phyloP scores from a whole-genome alignment of 179 eudicot species.

The Silene noctiflora region DNA sequence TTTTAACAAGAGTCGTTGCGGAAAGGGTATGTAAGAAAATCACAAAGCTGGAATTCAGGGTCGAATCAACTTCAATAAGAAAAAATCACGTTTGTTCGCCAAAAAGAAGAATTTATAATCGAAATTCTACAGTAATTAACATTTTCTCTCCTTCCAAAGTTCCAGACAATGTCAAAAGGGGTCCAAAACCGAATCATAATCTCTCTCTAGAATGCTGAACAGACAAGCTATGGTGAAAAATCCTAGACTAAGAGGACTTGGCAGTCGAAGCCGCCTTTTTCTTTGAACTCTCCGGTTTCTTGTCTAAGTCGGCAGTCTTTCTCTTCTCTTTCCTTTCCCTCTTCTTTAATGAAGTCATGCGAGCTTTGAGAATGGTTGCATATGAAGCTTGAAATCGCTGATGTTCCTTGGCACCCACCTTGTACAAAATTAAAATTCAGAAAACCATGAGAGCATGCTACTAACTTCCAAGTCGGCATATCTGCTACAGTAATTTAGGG shows the following conservation, averaged over 20 bases:
- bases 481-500: too few species aligned
- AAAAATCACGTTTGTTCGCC: neutral
- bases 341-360: slow-evolving; percentile 87
- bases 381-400: slow-evolving; percentile 90
- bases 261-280: slow-evolving; percentile 31
- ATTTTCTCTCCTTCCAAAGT: slow-evolving; percentile 2
- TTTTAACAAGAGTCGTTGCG: too few species aligned
- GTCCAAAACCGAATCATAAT: slow-evolving; percentile 7
- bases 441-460: neutral
- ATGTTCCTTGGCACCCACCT: slow-evolving; percentile 91
- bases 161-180: slow-evolving; percentile 11
- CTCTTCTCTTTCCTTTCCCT: slow-evolving; percentile 85
- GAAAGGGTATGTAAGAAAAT: neutral
- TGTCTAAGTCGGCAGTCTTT: slow-evolving; percentile 53
- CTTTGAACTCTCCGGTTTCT: slow-evolving; percentile 31
- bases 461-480: neutral
- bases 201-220: neutral
- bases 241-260: slow-evolving; percentile 23
- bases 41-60: neutral
- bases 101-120: neutral
- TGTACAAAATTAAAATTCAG: neutral
- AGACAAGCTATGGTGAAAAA: neutral
- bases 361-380: slow-evolving; percentile 85
- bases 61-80: slow-evolving; percentile 3
- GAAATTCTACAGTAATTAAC: too few species aligned